phyloP scores from a whole-genome alignment of 441 rosid species.

The Geranium incanum region DNA sequence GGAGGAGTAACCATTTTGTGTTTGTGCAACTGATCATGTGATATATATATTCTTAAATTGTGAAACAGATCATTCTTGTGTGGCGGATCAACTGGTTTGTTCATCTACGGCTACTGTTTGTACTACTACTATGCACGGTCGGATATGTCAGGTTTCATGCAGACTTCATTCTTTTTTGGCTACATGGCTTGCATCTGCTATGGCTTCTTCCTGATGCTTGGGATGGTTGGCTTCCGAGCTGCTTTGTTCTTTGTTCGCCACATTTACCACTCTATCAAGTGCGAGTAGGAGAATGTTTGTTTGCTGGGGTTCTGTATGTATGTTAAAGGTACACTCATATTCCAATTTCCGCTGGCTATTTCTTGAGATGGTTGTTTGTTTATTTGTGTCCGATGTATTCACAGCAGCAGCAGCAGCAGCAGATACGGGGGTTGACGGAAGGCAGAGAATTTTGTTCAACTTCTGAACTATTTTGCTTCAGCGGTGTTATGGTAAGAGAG shows the following conservation, averaged over 20 bases:
- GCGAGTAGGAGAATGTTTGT: constrained; percentile 30
- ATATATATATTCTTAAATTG: not conserved
- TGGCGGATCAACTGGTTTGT: constrained; percentile 47
- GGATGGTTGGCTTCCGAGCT: constrained; percentile 41
- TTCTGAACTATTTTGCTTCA: not conserved
- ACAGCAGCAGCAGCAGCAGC: not conserved
- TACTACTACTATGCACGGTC: constrained; percentile 45
- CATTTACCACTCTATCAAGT: constrained; percentile 45
- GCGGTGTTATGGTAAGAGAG: not conserved
- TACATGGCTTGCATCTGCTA: constrained; percentile 53
- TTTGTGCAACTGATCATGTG: not conserved
- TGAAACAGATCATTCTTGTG: constrained; percentile 38
- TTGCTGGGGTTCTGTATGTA: not conserved
- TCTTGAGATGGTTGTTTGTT: not conserved
- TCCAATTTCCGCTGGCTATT: not conserved
- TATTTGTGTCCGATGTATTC: not conserved
- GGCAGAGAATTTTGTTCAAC: not conserved
- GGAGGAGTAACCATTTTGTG: not conserved
- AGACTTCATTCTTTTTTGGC: constrained; percentile 50
- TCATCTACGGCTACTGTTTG: constrained; percentile 41
- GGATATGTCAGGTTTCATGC: constrained; percentile 53
- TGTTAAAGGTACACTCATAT: constrained; percentile 1
- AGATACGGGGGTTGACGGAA: too few species aligned
- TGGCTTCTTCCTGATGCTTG: constrained; percentile 51
- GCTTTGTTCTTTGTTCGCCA: constrained; percentile 44